Evolutionary conservation across 1,139 yeast species (phyloP).

Genomic region (Zygosaccharomyces pseudobailii): DNA sequence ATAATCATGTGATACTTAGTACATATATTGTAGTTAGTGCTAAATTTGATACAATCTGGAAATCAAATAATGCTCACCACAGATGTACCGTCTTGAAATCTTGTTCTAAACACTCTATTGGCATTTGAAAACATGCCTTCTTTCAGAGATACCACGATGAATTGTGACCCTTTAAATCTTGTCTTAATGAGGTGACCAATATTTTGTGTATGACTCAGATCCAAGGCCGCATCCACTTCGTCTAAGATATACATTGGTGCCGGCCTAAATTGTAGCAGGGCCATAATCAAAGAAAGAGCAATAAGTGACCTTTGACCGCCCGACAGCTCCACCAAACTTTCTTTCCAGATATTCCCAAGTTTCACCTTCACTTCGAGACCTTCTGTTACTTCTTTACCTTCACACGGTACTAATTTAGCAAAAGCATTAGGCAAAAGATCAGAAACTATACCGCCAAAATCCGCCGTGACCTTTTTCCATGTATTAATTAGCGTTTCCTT

Average conservation of each 20-base stretch:
- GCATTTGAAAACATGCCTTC: slow-evolving; percentile 99
- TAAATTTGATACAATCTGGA: no score
- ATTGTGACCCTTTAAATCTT: slow-evolving; percentile 90
- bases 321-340: slow-evolving; percentile 86
- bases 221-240: slow-evolving; percentile 98
- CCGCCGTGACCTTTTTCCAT: slow-evolving; percentile 78
- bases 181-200: slow-evolving; percentile 96
- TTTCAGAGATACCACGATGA: slow-evolving; percentile 91
- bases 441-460: slow-evolving; percentile 88
- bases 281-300: slow-evolving; percentile 86
- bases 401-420: slow-evolving; percentile 82
- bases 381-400: slow-evolving; percentile 74
- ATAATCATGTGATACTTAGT: neutral
- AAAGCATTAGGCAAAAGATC: slow-evolving; percentile 86
- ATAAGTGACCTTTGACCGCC: slow-evolving; percentile 97
- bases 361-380: slow-evolving; percentile 92
- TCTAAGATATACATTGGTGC: slow-evolving; percentile 98
- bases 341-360: slow-evolving; percentile 93
- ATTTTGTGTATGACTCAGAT: slow-evolving; percentile 93
- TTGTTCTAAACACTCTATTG: slow-evolving; percentile 83
- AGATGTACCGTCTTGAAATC: slow-evolving; percentile 96
- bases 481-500: slow-evolving; percentile 78
- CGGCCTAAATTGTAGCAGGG: slow-evolving; percentile 87
- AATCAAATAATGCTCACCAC: slow-evolving; percentile 59
- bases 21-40: neutral